phyloP scores from a whole-genome alignment of 495 filamentous ascomycete genomes.

The Neurospora tetraspora region DNA sequence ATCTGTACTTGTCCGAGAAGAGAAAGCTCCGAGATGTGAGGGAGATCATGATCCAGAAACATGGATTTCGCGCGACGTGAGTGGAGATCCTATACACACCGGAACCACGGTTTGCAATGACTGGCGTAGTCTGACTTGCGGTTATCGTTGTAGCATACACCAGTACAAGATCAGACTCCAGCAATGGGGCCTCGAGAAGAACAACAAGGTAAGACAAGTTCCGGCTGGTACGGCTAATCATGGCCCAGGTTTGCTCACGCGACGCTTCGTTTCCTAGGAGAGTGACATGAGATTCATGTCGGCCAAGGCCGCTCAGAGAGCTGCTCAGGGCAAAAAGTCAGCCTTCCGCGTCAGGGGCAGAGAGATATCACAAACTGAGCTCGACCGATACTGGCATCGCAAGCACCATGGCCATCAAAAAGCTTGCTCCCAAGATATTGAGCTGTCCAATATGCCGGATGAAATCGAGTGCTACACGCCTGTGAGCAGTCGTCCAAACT shows the following conservation, averaged over 20 bases:
- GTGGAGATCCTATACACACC: neutral
- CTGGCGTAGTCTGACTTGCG: neutral
- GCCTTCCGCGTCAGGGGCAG: neutral
- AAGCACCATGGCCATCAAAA: neutral
- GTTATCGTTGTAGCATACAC: neutral
- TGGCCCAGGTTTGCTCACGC: neutral
- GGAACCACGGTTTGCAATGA: neutral
- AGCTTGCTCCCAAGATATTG: neutral
- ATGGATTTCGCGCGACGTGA: neutral
- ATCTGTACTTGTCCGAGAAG: neutral
- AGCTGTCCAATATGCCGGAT: neutral
- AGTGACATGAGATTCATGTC: neutral
- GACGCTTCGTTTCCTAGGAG: neutral
- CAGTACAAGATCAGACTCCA: neutral
- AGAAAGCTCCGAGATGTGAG: neutral
- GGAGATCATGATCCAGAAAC: neutral
- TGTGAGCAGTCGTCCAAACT: neutral
- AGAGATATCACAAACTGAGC: neutral
- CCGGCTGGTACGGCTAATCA: neutral
- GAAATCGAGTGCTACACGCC: neutral
- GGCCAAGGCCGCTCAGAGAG: neutral
- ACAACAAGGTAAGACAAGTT: neutral
- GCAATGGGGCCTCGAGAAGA: neutral
- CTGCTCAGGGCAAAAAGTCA: neutral
- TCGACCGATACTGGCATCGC: neutral